Conservation (phyloP, 345 rosid genomes). For the Schrenkiella parvula region DNA sequence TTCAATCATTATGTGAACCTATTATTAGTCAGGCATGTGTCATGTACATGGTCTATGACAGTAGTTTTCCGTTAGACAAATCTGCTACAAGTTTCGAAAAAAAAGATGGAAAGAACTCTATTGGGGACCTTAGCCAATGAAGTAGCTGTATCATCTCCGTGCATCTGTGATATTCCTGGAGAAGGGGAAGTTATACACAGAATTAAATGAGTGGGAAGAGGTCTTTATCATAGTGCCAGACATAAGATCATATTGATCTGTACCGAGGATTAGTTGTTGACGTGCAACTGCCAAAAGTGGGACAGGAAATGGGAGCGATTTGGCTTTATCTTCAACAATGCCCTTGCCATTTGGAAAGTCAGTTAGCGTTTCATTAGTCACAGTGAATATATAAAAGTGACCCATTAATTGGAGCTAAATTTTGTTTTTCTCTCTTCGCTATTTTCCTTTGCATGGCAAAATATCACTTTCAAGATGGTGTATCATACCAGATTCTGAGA, state of each 20-base stretch:
- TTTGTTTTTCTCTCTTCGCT: neutral
- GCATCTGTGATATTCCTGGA: slow-evolving; percentile 56
- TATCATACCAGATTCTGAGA: slow-evolving; percentile 63
- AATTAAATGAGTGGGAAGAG: neutral
- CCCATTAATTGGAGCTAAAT: neutral
- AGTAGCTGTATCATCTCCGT: slow-evolving; percentile 38
- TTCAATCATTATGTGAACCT: slow-evolving; percentile 8
- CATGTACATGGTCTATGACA: neutral
- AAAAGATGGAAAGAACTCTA: slow-evolving; percentile 13
- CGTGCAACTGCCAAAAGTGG: slow-evolving; percentile 76
- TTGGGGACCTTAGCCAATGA: slow-evolving; percentile 57
- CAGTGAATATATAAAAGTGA: neutral
- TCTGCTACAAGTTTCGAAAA: slow-evolving; percentile 5
- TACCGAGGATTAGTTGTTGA: slow-evolving; percentile 83
- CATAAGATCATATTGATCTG: neutral
- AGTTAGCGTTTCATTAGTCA: slow-evolving; percentile 28
- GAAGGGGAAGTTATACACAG: slow-evolving; percentile 11
- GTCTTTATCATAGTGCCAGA: neutral
- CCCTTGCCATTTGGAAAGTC: slow-evolving; percentile 48
- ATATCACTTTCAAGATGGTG: neutral
- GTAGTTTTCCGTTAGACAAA: neutral
- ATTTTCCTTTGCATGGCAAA: neutral
- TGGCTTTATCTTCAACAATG: slow-evolving; percentile 60
- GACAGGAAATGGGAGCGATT: slow-evolving; percentile 68
- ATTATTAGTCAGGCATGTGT: slow-evolving; percentile 2